These are phyloP conservation scores for Phytopythium ostracodes DNA, from an alignment of 352 stramenopile genomes.

Conservation along the genomic window DNA sequence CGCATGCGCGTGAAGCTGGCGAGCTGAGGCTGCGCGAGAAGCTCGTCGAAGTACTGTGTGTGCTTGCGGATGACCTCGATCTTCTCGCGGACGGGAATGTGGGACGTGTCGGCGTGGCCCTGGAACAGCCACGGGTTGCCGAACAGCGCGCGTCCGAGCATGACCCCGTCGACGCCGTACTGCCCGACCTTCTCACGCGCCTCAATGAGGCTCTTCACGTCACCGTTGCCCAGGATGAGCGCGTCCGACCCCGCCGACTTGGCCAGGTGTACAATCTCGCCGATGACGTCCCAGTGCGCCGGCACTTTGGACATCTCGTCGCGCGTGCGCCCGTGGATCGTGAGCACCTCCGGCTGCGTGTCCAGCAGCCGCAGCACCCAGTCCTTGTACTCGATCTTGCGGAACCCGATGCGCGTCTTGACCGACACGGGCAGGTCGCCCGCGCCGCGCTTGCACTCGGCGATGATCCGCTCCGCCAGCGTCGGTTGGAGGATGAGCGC, in stretches of 20 bases:
- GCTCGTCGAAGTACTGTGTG: slow-evolving; percentile 63
- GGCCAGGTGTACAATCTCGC: slow-evolving; percentile 56
- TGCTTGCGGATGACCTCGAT: slow-evolving; percentile 58
- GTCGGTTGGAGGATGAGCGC: slow-evolving; percentile 60
- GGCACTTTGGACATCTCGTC: slow-evolving; percentile 83
- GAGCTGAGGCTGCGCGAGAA: slow-evolving; percentile 37
- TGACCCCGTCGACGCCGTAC: slow-evolving; percentile 74
- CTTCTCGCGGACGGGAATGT: slow-evolving; percentile 47
- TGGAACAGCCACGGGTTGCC: slow-evolving; percentile 84
- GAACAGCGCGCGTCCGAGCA: slow-evolving; percentile 74
- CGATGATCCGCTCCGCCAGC: slow-evolving; percentile 60
- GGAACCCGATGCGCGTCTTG: slow-evolving; percentile 80
- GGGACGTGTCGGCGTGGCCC: slow-evolving; percentile 43
- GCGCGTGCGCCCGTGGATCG: slow-evolving; percentile 69
- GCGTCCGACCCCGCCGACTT: slow-evolving; percentile 42
- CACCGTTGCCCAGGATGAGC: slow-evolving; percentile 78
- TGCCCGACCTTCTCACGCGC: slow-evolving; percentile 58
- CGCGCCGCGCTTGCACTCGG: slow-evolving; percentile 65
- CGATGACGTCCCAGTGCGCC: slow-evolving; percentile 80
- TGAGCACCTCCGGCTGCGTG: slow-evolving; percentile 70
- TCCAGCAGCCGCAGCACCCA: slow-evolving; percentile 67
- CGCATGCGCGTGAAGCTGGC: slow-evolving; percentile 73
- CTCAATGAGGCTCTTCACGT: slow-evolving; percentile 64
- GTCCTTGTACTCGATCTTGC: slow-evolving; percentile 73
- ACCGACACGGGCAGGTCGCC: slow-evolving; percentile 61